Evolutionary conservation across 2,329 filamentous ascomycete genomes (phyloP).

Genomic region (Hypoxylon sp.): DNA sequence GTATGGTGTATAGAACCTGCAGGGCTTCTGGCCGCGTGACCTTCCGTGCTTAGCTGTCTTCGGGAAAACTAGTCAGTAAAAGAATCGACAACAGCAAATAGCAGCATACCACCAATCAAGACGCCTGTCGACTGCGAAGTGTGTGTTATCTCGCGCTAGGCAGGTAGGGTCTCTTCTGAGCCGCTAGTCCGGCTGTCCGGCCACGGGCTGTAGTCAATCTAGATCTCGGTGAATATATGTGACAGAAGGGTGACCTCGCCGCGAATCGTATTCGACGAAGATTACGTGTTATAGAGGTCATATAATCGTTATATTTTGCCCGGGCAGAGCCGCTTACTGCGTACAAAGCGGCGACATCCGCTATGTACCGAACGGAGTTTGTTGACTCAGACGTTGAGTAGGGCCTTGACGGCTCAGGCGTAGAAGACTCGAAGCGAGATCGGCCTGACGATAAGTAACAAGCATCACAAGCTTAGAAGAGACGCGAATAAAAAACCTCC

Average conservation of each 20-base stretch:
- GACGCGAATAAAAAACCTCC: conserved; percentile 1
- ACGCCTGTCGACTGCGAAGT: conserved; percentile 9
- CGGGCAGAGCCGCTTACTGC: not conserved
- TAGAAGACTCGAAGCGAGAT: conserved; percentile 27
- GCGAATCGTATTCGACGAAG: not conserved
- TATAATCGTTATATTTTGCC: not conserved
- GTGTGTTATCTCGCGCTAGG: conserved; percentile 31
- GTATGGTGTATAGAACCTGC: conserved; percentile 15
- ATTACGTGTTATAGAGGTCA: not conserved
- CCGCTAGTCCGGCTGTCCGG: conserved; percentile 29
- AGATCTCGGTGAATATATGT: conserved; percentile 36
- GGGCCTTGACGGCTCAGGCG: conserved; percentile 1
- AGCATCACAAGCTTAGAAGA: conserved; percentile 14
- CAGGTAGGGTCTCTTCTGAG: conserved; percentile 16
- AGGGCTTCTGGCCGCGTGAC: conserved; percentile 39
- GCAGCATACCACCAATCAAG: conserved; percentile 25
- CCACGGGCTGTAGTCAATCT: conserved; percentile 29
- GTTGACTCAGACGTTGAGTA: not conserved
- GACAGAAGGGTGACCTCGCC: conserved; percentile 11
- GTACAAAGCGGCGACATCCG: not conserved
- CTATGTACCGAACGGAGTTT: not conserved
- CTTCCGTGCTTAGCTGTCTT: conserved; percentile 25
- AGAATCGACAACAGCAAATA: conserved; percentile 37
- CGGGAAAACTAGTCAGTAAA: conserved; percentile 31
- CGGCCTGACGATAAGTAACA: conserved; percentile 11